These are phyloP conservation scores for Pseudogymnoascus sp. DNA, from an alignment of 2,329 filamentous ascomycete species.

Conservation along the genomic window DNA sequence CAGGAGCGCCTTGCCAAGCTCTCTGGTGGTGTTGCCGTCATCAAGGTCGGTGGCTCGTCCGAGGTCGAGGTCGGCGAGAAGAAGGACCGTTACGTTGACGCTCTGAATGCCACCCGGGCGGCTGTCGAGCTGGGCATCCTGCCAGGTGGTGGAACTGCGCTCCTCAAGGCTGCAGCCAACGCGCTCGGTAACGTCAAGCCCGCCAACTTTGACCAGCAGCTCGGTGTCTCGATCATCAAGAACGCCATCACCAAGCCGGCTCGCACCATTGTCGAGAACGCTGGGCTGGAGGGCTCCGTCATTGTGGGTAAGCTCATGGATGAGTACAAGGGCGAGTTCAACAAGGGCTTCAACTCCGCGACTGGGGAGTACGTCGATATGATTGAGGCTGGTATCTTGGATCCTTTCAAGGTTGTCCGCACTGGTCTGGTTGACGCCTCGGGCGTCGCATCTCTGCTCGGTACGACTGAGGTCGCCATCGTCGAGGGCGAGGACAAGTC, in stretches of 20 bases:
- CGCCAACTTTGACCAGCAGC: slow-evolving; percentile 97
- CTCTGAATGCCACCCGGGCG: slow-evolving; percentile 92
- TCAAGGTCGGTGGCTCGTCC: slow-evolving; percentile 95
- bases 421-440: slow-evolving; percentile 91
- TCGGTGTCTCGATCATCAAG: slow-evolving; percentile 96
- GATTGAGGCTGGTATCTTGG: slow-evolving; percentile 93
- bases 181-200: slow-evolving; percentile 76
- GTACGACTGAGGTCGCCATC: slow-evolving; percentile 96
- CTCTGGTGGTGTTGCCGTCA: slow-evolving; percentile 96
- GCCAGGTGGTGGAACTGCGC: slow-evolving; percentile 93
- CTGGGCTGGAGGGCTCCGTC: slow-evolving; percentile 89
- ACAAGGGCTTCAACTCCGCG: slow-evolving; percentile 94
- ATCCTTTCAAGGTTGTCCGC: slow-evolving; percentile 98
- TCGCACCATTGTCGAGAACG: slow-evolving; percentile 94
- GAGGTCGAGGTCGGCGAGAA: slow-evolving; percentile 99
- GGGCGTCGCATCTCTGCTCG: slow-evolving; percentile 91
- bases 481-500: slow-evolving; percentile 96
- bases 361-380: slow-evolving; percentile 99
- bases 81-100: slow-evolving; percentile 99
- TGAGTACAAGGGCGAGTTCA: slow-evolving; percentile 86
- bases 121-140: slow-evolving; percentile 99
- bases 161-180: slow-evolving; percentile 93
- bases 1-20: slow-evolving; percentile 99
- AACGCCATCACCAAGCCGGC: slow-evolving; percentile 94
- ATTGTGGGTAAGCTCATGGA: slow-evolving; percentile 97